These are phyloP conservation scores for Penicillium sp. DNA, from an alignment of 2,329 filamentous ascomycete species.

Conservation along the genomic window DNA sequence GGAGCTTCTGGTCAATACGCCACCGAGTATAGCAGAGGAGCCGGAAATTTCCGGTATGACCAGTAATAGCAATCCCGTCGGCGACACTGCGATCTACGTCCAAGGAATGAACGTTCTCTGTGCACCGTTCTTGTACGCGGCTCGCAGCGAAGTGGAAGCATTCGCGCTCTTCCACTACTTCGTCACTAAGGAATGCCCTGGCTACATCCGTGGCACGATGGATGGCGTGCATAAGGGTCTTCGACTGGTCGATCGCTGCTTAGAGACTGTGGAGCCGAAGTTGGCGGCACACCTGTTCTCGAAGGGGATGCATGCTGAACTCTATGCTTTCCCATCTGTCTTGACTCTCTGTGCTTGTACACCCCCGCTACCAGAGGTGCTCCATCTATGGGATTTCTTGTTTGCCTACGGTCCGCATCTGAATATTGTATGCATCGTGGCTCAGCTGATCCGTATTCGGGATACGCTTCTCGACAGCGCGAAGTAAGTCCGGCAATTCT, in stretches of 20 bases:
- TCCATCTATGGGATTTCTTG: conserved; percentile 92
- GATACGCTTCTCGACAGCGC: conserved; percentile 75
- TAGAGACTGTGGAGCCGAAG: conserved; percentile 86
- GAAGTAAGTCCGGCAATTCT: conserved; percentile 52
- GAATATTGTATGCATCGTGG: conserved; percentile 94
- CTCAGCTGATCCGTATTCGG: conserved; percentile 82
- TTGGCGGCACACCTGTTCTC: conserved; percentile 75
- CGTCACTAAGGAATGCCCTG: conserved; percentile 80
- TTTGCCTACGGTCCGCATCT: conserved; percentile 93
- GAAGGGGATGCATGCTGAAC: conserved; percentile 83
- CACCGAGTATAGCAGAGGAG: conserved; percentile 37
- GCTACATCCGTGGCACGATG: conserved; percentile 93
- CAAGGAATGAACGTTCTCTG: conserved; percentile 99
- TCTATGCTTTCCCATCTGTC: conserved; percentile 94
- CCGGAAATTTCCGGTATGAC: conserved; percentile 19
- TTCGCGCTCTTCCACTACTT: conserved; percentile 86
- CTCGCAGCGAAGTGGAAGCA: conserved; percentile 88
- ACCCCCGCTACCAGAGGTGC: conserved; percentile 84
- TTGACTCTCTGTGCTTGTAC: conserved; percentile 93
- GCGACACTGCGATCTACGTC: conserved; percentile 79
- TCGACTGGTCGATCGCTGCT: conserved; percentile 81
- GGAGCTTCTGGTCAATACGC: conserved; percentile 37
- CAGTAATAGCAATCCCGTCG: conserved; percentile 35
- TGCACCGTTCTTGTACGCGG: conserved; percentile 90
- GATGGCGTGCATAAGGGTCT: conserved; percentile 92